A percentile compares a stretch with the other conserved stretches of the same genome.
Conservation (phyloP, 1,284 basidiomycete genomes). For the Cryptococcus sp. region DNA sequence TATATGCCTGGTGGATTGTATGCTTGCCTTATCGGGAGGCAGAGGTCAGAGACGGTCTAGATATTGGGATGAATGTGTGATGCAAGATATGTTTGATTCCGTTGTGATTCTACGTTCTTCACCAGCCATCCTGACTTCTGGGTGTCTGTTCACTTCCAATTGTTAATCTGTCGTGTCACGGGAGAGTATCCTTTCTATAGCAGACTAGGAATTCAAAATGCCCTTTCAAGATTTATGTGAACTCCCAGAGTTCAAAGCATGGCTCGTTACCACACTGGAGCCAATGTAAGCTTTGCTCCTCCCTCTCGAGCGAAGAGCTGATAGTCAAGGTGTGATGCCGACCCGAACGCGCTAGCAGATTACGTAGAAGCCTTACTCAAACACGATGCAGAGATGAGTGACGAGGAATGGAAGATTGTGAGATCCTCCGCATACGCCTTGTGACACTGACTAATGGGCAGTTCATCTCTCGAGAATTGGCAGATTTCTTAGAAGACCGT, state of each 20-base stretch:
- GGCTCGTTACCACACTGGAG: constrained; percentile 77
- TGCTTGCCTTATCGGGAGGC: too few species aligned
- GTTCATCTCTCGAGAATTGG: constrained; percentile 68
- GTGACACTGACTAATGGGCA: constrained; percentile 2
- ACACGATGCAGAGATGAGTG: constrained; percentile 68
- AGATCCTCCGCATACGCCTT: constrained; percentile 1
- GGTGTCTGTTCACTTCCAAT: neutral
- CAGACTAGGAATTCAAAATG: constrained; percentile 14
- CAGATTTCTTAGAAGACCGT: constrained; percentile 91
- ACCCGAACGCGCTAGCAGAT: constrained; percentile 87
- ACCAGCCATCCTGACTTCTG: neutral
- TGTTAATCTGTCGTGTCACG: neutral
- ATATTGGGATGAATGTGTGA: neutral
- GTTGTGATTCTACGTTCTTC: neutral
- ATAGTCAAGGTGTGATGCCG: constrained; percentile 81
- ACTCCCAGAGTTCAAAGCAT: constrained; percentile 50
- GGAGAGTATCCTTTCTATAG: neutral
- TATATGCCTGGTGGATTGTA: too few species aligned
- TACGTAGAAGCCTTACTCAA: constrained; percentile 93
- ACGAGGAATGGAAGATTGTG: constrained; percentile 71
- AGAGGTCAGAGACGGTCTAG: too few species aligned
- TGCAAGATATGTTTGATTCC: neutral
- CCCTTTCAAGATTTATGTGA: constrained; percentile 34
- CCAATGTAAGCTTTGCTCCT: constrained; percentile 61
- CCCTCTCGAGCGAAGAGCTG: constrained; percentile 1